Base-by-base conservation (phyloP, 108 stramenopile species). In the Aurantiochytrium sp. region DNA sequence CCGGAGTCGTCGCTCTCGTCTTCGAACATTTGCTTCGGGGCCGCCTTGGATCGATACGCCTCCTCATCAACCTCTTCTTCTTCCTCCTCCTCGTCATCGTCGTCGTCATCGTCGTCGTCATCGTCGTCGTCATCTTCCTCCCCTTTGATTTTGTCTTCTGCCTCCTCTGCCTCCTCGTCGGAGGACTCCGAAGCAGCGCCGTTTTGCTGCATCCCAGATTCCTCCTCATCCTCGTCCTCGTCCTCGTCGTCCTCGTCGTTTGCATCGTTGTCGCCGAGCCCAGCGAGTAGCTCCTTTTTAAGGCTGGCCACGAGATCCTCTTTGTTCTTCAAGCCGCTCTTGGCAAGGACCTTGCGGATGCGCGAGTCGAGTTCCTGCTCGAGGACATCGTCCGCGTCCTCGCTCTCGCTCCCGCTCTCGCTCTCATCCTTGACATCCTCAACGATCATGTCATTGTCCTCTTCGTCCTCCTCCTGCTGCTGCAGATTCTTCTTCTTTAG, bases 21-120 rank as follows among this genome's bases (percentile, higher is more conserved):
- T 24, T 15, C 73, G 45, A 81, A 81, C 42, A 81, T 81, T 48
- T 81, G 73, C 39, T 81, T 81, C 73, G 59, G 59, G 27, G 59
- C 59, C 8, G 32, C 15, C 59, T 65, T 65, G 59, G 12, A 19
- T 12, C 27, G 15, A 27, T 34, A 17, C 19, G 27, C 59, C 19
- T 65, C 59, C 34, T 65, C 59, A 6, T 65, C 59, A 8, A 15
- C 50, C 3, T 65, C 59, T 2, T 65, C 59, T 1, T 65, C 59
- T 0, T 65, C 59, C 8, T 65, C 59, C 22, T 65, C 59, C 59
- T 65, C 59, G 1, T 65, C 59, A 1, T 65, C 59, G 1, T 65
- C 59, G 0, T 65, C 59, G 1, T 65, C 59, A 1, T 65, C 59
- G 1, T 65, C 59, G 1, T 65, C 59, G 27, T 65, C 4, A 0